Percentiles rank a stretch among this genome's conserved stretches.
Evolutionary conservation across 2,329 filamentous ascomycete species (phyloP).

Genomic region (Penicillium olsonii): DNA sequence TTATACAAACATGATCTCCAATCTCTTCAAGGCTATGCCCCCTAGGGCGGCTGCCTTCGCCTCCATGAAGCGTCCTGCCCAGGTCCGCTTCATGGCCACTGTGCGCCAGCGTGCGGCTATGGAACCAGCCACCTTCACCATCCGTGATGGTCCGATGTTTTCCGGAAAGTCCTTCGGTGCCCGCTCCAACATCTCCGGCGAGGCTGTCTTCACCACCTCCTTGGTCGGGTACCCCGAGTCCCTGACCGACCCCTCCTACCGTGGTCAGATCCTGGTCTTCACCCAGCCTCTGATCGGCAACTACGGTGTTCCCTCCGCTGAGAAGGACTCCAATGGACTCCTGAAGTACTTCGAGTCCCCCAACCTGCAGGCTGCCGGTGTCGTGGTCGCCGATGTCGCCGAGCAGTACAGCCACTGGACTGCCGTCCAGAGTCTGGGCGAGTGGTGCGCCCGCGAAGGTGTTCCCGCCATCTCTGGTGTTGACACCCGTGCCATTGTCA

Average conservation of each 20-base stretch:
- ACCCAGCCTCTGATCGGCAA: slow-evolving; percentile 98
- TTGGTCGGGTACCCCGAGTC: slow-evolving; percentile 97
- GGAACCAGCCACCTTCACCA: slow-evolving; percentile 89
- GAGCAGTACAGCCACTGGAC: slow-evolving; percentile 98
- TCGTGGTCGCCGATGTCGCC: slow-evolving; percentile 93
- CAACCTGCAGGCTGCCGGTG: slow-evolving; percentile 92
- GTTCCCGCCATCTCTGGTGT: slow-evolving; percentile 95
- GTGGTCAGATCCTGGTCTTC: slow-evolving; percentile 91
- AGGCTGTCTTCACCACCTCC: slow-evolving; percentile 98
- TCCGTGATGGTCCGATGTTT: slow-evolving; percentile 94
- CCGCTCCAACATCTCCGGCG: slow-evolving; percentile 93
- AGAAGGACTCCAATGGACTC: slow-evolving; percentile 83
- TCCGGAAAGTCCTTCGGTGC: slow-evolving; percentile 95
- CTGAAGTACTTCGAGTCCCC: slow-evolving; percentile 98
- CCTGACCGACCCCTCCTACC: slow-evolving; percentile 68
- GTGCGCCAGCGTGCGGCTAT: slow-evolving; percentile 69
- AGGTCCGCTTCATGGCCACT: slow-evolving; percentile 60
- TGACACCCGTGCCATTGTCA: slow-evolving; percentile 95
- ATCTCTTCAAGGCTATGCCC: slow-evolving; percentile 55
- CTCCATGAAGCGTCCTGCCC: slow-evolving; percentile 37
- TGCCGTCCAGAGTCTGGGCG: slow-evolving; percentile 85
- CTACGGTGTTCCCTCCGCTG: slow-evolving; percentile 89
- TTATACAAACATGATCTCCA: slow-evolving; percentile 53
- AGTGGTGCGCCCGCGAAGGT: slow-evolving; percentile 96
- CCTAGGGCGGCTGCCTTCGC: slow-evolving; percentile 49